Evolutionary conservation across 139 green algal species (phyloP).

Genomic region (Astrephomene gubernaculifera): DNA sequence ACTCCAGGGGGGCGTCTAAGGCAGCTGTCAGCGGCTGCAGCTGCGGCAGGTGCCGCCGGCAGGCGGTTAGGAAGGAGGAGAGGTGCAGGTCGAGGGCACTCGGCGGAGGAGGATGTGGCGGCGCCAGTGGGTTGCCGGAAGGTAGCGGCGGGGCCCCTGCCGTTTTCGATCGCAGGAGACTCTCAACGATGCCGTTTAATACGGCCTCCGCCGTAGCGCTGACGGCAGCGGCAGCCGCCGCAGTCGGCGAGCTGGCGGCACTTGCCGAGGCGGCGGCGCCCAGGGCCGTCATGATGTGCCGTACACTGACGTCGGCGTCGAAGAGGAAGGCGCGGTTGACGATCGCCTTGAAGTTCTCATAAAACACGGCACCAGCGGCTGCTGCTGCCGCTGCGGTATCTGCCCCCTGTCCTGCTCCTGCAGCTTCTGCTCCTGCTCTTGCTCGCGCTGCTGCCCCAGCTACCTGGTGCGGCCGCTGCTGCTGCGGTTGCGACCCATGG

Average conservation of each 20-base stretch:
- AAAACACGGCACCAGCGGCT: neutral
- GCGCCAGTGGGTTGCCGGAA: neutral
- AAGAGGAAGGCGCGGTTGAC: slow-evolving; percentile 37
- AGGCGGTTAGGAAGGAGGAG: slow-evolving; percentile 18
- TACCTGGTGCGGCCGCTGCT: too few relatives aligned
- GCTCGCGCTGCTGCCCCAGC: neutral
- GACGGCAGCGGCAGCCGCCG: neutral
- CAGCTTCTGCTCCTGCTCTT: neutral
- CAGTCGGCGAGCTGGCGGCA: too few relatives aligned
- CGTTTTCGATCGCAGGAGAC: neutral
- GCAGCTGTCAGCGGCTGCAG: too few relatives aligned
- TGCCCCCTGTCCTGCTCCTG: neutral
- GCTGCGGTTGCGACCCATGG: neutral
- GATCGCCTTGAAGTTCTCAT: slow-evolving; percentile 6
- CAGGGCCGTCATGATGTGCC: slow-evolving; percentile 5
- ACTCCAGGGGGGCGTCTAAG: slow-evolving; percentile 1
- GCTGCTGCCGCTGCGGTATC: too few relatives aligned
- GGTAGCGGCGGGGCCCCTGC: neutral
- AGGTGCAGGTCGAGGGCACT: slow-evolving; percentile 24
- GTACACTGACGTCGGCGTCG: slow-evolving; percentile 18
- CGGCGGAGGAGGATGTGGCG: slow-evolving; percentile 5
- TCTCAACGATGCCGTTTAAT: slow-evolving; percentile 10
- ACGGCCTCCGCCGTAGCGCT: slow-evolving; percentile 27
- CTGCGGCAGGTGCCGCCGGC: slow-evolving; percentile 22
- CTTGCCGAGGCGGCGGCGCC: neutral